Evolutionary conservation across 148 eudicot species (phyloP).

Genomic region (Vaccinium myrtillus): DNA sequence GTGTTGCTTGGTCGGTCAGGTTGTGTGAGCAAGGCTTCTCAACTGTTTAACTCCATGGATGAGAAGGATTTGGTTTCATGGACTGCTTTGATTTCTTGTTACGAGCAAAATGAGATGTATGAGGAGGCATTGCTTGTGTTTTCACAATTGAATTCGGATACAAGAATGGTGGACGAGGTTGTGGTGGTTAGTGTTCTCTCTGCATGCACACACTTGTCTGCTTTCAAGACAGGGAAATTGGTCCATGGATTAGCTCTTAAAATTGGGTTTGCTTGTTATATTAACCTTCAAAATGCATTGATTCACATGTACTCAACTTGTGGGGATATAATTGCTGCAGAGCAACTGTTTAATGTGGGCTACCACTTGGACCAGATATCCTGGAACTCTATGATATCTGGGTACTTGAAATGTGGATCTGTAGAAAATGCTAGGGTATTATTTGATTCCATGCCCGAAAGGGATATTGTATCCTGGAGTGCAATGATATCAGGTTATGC

Average conservation of each 20-base stretch:
- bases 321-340: constrained; percentile 52
- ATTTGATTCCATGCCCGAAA: constrained; percentile 61
- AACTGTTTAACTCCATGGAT: constrained; percentile 44
- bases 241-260: constrained; percentile 54
- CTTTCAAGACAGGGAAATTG: constrained; percentile 34
- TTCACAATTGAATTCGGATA: constrained; percentile 40
- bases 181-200: constrained; percentile 60
- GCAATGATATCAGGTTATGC: constrained; percentile 71
- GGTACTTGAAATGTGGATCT: constrained; percentile 52
- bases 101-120: constrained; percentile 59
- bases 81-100: constrained; percentile 70
- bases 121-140: constrained; percentile 50
- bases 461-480: constrained; percentile 76
- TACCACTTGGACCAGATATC: constrained; percentile 46
- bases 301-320: constrained; percentile 66
- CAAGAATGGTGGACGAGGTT: constrained; percentile 51
- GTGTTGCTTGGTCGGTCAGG: constrained; percentile 56
- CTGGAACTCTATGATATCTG: constrained; percentile 70
- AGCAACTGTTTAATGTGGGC: constrained; percentile 46
- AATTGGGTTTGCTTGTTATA: constrained; percentile 50
- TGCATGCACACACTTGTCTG: constrained; percentile 47
- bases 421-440: constrained; percentile 44
- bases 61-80: constrained; percentile 68
- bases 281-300: constrained; percentile 70
- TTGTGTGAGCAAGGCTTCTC: constrained; percentile 42